A percentile compares a stretch with the other conserved stretches of the same genome.
Evolutionary conservation across 306 rosid species (phyloP).

Genomic region (Datisca glomerata): DNA sequence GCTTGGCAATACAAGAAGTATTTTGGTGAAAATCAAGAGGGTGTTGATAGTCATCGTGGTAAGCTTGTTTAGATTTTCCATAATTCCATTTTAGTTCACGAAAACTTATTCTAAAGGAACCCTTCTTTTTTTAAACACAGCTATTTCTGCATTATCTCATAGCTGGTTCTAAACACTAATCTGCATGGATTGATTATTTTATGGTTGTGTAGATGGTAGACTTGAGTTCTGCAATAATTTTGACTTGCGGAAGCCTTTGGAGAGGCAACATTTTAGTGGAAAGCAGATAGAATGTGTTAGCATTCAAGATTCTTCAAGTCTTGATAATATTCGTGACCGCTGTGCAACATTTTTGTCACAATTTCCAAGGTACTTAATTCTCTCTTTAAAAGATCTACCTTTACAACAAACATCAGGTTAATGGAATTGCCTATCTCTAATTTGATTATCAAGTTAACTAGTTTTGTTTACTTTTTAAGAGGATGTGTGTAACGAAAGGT

Average conservation of each 20-base stretch:
- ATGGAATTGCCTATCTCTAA: background rate
- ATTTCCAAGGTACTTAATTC: slow-evolving; percentile 43
- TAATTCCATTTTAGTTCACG: background rate
- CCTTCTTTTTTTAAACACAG: too few relatives aligned
- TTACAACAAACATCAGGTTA: background rate
- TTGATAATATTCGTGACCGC: slow-evolving; percentile 33
- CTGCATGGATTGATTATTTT: slow-evolving; percentile 2
- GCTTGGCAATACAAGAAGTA: slow-evolving; percentile 96
- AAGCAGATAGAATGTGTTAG: slow-evolving; percentile 51
- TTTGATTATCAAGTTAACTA: slow-evolving; percentile 4
- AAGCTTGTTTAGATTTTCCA: slow-evolving; percentile 10
- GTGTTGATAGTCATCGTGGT: slow-evolving; percentile 30
- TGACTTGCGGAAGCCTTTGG: slow-evolving; percentile 76
- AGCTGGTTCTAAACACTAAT: too few relatives aligned
- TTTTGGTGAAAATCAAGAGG: slow-evolving; percentile 56
- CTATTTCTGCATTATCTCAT: too few relatives aligned
- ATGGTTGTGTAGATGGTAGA: slow-evolving; percentile 31
- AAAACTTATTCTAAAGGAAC: too few relatives aligned
- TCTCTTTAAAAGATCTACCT: slow-evolving; percentile 2
- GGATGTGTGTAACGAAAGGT: too few relatives aligned
- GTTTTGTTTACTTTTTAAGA: too few relatives aligned
- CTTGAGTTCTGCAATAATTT: slow-evolving; percentile 65
- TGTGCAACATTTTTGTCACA: slow-evolving; percentile 62
- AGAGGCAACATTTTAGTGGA: slow-evolving; percentile 50
- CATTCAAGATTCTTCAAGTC: slow-evolving; percentile 51